Evolutionary conservation across 306 rosid species (phyloP).

Genomic region (Adenanthera pavonina): DNA sequence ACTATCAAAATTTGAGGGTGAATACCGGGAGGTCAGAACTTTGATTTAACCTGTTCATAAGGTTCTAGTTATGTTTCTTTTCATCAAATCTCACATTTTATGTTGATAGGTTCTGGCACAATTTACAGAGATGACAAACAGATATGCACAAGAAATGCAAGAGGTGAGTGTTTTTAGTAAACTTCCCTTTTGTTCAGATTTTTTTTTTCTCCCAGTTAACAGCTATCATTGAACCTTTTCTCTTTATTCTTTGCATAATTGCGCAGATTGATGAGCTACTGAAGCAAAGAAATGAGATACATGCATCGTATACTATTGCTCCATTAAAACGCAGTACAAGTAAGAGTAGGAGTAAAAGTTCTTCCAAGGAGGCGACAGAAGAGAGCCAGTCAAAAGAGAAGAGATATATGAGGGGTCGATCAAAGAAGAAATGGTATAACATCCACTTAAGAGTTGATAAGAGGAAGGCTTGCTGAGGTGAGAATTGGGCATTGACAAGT

Average conservation of each 20-base stretch:
- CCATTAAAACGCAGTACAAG: slow-evolving; percentile 84
- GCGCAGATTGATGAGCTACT: slow-evolving; percentile 89
- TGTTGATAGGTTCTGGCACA: slow-evolving; percentile 84
- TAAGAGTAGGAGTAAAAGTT: slow-evolving; percentile 67
- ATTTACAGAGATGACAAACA: slow-evolving; percentile 90
- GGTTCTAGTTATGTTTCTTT: slow-evolving; percentile 18
- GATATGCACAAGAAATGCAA: slow-evolving; percentile 96
- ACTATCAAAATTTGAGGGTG: slow-evolving; percentile 91
- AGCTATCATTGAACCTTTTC: slow-evolving; percentile 6
- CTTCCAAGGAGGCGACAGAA: slow-evolving; percentile 72
- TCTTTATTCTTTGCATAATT: slow-evolving; percentile 25
- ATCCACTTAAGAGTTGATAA: slow-evolving; percentile 87
- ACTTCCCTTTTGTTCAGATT: background rate
- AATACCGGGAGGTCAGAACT: slow-evolving; percentile 84
- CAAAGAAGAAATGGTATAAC: slow-evolving; percentile 92
- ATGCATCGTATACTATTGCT: slow-evolving; percentile 72
- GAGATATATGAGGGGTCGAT: slow-evolving; percentile 70
- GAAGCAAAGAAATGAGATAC: slow-evolving; percentile 89
- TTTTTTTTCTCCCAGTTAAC: background rate
- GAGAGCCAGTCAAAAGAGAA: slow-evolving; percentile 74
- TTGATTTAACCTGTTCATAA: slow-evolving; percentile 33
- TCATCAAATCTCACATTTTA: slow-evolving; percentile 28
- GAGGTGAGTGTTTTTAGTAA: slow-evolving; percentile 58
- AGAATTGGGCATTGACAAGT: slow-evolving; percentile 34
- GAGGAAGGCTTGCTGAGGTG: slow-evolving; percentile 90